Conservation (phyloP, 2,329 filamentous ascomycete species). For the Epicoccum sorghinum region DNA sequence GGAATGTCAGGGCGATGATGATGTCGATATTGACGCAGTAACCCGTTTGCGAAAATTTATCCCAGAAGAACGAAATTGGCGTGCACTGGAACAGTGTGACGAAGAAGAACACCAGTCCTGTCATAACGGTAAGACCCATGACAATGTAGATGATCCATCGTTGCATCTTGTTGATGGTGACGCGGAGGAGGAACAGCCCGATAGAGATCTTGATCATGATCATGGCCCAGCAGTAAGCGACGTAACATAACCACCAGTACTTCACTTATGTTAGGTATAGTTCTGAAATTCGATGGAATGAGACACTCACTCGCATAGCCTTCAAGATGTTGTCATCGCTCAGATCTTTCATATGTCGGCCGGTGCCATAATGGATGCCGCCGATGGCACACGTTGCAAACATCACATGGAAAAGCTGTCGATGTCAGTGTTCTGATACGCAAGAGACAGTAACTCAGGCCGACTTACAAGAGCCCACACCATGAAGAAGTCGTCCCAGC, state of each 20-base stretch:
- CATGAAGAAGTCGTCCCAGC: constrained; percentile 45
- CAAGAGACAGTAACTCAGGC: background rate
- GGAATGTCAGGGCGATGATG: constrained; percentile 53
- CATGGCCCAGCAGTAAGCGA: constrained; percentile 42
- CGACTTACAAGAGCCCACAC: constrained; percentile 33
- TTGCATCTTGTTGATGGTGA: constrained; percentile 37
- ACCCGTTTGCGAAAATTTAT: constrained; percentile 46
- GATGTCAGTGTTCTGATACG: constrained; percentile 3
- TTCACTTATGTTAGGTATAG: constrained; percentile 3
- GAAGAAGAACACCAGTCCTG: constrained; percentile 53
- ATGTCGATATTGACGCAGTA: constrained; percentile 51
- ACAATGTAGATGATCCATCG: constrained; percentile 47
- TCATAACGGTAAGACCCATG: constrained; percentile 44
- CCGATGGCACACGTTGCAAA: constrained; percentile 40
- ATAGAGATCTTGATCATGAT: constrained; percentile 43
- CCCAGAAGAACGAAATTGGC: constrained; percentile 59
- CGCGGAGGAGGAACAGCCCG: constrained; percentile 43
- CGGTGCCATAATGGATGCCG: constrained; percentile 41
- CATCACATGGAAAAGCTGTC: constrained; percentile 34
- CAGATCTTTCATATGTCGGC: constrained; percentile 37
- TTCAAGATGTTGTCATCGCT: constrained; percentile 29
- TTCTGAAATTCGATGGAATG: background rate
- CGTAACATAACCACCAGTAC: constrained; percentile 47
- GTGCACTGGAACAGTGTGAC: constrained; percentile 58
- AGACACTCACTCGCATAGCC: constrained; percentile 36